A percentile compares a stretch with the other conserved stretches of the same genome.
Conservation (phyloP, 176 grass and related monocot genomes). For the Avena atlantica region DNA sequence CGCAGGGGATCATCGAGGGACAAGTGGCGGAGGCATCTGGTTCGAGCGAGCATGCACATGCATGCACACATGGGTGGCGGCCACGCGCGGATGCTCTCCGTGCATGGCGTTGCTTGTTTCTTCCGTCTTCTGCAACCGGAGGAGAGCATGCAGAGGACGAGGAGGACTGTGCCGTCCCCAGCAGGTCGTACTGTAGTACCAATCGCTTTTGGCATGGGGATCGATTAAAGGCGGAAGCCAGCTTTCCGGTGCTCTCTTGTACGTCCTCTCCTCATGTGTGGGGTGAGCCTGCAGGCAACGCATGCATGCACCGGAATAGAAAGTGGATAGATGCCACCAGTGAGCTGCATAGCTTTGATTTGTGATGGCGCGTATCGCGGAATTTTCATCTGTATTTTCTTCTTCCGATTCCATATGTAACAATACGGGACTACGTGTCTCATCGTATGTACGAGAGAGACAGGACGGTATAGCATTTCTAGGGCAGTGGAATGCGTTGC, state of each 20-base stretch:
- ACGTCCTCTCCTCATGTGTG: background rate
- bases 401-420: no score
- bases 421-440: no score
- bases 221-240: background rate
- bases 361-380: no score
- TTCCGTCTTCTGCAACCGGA: background rate
- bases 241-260: conserved; percentile 13
- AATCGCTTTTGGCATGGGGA: conserved; percentile 32
- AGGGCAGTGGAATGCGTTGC: no score
- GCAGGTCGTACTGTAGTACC: conserved; percentile 28
- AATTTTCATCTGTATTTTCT: no score
- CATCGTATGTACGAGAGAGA: no score
- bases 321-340: no score
- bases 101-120: conserved; percentile 11
- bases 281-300: no score
- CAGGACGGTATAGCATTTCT: no score
- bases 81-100: background rate
- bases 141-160: background rate
- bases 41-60: conserved; percentile 11
- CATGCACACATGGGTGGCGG: conserved; percentile 13
- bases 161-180: background rate
- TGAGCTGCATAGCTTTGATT: no score
- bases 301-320: background rate
- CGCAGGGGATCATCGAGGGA: background rate
- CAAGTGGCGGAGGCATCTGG: conserved; percentile 20